phyloP scores from a whole-genome alignment of 1,139 yeast species.

The Scheffersomyces segobiensis region DNA sequence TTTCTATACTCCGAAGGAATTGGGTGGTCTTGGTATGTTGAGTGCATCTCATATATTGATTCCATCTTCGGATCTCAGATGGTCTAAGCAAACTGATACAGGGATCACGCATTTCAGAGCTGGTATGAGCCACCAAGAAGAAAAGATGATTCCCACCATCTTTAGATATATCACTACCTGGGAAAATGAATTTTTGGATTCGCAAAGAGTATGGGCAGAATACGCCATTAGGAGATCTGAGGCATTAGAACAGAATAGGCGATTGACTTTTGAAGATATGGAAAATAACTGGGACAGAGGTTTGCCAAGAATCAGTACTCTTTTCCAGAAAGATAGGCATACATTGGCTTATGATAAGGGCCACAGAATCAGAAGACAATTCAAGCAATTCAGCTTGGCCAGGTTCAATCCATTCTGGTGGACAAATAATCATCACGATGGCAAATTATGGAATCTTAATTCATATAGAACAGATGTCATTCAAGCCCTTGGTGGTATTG shows the following conservation, averaged over 20 bases:
- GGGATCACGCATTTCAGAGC: constrained; percentile 94
- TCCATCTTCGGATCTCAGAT: constrained; percentile 87
- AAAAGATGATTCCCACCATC: constrained; percentile 84
- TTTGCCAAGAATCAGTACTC: constrained; percentile 89
- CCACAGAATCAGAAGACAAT: constrained; percentile 79
- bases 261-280: constrained; percentile 88
- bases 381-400: constrained; percentile 69
- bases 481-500: constrained; percentile 96
- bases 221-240: constrained; percentile 88
- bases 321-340: constrained; percentile 93
- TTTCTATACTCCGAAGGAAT: constrained; percentile 93
- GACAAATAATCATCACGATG: constrained; percentile 93
- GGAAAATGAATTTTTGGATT: constrained; percentile 94
- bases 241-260: constrained; percentile 81
- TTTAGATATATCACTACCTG: constrained; percentile 92
- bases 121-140: constrained; percentile 85
- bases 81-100: constrained; percentile 93
- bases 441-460: constrained; percentile 90
- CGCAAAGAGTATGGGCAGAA: constrained; percentile 97
- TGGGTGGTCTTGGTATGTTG: constrained; percentile 97
- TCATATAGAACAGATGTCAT: constrained; percentile 95
- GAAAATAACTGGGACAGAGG: constrained; percentile 97
- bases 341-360: constrained; percentile 96
- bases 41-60: constrained; percentile 95
- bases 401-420: constrained; percentile 94